Evolutionary conservation across 129 eudicot species (phyloP).

Genomic region (Escallonia rubra): DNA sequence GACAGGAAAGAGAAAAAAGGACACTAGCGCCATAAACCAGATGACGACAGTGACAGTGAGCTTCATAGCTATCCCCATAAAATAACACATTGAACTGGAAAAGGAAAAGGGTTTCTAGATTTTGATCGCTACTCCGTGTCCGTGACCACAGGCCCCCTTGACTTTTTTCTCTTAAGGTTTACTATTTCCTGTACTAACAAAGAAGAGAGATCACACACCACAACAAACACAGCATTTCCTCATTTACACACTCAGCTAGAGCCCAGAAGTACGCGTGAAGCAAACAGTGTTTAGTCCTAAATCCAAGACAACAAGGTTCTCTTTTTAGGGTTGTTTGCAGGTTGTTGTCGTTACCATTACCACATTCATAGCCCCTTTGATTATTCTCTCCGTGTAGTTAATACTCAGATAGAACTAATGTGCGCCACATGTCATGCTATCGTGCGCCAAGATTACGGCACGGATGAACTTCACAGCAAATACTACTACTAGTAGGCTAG

Average conservation of each 20-base stretch:
- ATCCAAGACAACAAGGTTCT: not conserved
- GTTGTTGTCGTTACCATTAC: not conserved
- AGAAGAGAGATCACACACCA: conserved; percentile 1
- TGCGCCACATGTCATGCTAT: conserved; percentile 16
- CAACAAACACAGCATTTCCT: not conserved
- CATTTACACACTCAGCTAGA: not conserved
- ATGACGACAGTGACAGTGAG: not conserved
- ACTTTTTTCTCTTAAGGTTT: conserved; percentile 8
- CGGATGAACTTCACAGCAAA: not conserved
- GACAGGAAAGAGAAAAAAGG: not conserved
- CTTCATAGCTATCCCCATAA: not conserved
- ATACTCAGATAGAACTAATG: not conserved
- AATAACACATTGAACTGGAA: not conserved
- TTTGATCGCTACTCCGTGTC: not conserved
- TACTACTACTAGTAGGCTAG: no score
- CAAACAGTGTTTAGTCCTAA: not conserved
- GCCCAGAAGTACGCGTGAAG: conserved; percentile 1
- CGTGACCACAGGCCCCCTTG: conserved; percentile 4
- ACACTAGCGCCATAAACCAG: not conserved
- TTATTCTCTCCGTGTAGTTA: conserved; percentile 3
- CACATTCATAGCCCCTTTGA: not conserved
- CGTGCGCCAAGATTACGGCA: conserved; percentile 12
- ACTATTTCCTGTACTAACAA: conserved; percentile 12
- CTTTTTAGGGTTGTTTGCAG: conserved; percentile 21
- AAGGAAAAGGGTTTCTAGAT: not conserved